Conservation (phyloP, 2,329 filamentous ascomycete species). For the Plenodomus tracheiphilus region DNA sequence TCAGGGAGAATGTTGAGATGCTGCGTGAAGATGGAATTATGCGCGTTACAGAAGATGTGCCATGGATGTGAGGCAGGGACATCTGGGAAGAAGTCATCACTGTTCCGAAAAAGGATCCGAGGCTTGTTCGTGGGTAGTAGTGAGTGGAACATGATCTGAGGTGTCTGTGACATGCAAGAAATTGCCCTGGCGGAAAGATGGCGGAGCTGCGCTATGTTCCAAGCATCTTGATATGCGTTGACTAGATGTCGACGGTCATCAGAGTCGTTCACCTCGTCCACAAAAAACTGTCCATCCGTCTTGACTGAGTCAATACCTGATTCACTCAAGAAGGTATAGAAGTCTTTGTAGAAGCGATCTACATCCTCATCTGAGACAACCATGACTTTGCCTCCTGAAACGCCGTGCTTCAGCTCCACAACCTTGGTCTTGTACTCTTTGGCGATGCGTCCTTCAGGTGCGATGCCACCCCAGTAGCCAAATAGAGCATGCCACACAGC, state of each 20-base stretch:
- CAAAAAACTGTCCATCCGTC: slow-evolving; percentile 87
- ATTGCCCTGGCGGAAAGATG: slow-evolving; percentile 79
- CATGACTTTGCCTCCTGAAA: slow-evolving; percentile 68
- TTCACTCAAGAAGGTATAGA: slow-evolving; percentile 77
- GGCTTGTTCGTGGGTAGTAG: slow-evolving; percentile 78
- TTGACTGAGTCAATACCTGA: slow-evolving; percentile 86
- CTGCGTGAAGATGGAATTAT: slow-evolving; percentile 81
- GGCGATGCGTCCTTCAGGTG: slow-evolving; percentile 73
- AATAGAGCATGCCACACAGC: slow-evolving; percentile 90
- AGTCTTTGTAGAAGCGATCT: slow-evolving; percentile 80
- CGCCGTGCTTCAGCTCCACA: slow-evolving; percentile 58
- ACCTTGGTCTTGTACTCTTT: slow-evolving; percentile 74
- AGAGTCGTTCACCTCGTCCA: slow-evolving; percentile 74
- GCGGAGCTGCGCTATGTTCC: slow-evolving; percentile 75
- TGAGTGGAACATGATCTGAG: slow-evolving; percentile 82
- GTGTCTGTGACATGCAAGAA: slow-evolving; percentile 92
- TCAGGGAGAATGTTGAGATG: slow-evolving; percentile 87
- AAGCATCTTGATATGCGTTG: slow-evolving; percentile 79
- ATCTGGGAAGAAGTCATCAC: slow-evolving; percentile 88
- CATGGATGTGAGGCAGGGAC: slow-evolving; percentile 81
- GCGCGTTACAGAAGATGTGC: slow-evolving; percentile 94
- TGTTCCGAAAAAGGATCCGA: slow-evolving; percentile 77
- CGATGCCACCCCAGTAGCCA: slow-evolving; percentile 73
- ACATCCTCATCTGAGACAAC: slow-evolving; percentile 77
- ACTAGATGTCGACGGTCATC: slow-evolving; percentile 72